These are phyloP conservation scores for Plenodomus tracheiphilus DNA, from an alignment of 2,329 filamentous ascomycete genomes.

Conservation along the genomic window DNA sequence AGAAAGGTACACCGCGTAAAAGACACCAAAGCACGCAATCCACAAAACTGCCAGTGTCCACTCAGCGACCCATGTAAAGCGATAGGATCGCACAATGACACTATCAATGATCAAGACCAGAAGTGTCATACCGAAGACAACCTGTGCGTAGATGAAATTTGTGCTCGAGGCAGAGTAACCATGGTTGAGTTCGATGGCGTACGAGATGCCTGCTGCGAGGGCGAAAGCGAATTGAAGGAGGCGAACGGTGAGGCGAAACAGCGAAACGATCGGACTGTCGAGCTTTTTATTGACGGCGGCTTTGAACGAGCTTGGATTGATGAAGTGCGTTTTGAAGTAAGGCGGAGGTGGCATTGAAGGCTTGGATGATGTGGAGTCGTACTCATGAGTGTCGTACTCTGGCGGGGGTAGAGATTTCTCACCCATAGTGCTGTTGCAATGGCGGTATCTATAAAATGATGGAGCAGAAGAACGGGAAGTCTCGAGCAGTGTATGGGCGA, in stretches of 20 bases:
- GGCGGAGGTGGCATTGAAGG: constrained; percentile 21
- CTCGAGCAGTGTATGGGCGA: no score
- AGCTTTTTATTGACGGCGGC: constrained; percentile 20
- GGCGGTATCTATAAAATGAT: no score
- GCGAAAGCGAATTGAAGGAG: constrained; percentile 28
- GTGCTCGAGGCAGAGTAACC: constrained; percentile 5
- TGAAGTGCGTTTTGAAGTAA: constrained; percentile 20
- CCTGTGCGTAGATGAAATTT: constrained; percentile 24
- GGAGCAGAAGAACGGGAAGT: no score
- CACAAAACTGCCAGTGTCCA: constrained; percentile 24
- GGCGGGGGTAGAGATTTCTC: no score
- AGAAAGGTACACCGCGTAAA: constrained; percentile 18
- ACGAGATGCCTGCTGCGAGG: constrained; percentile 28
- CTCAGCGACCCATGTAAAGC: constrained; percentile 24
- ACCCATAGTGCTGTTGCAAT: neutral
- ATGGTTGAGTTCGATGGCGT: constrained; percentile 23
- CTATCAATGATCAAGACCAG: constrained; percentile 18
- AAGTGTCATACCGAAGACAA: constrained; percentile 21
- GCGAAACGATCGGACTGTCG: constrained; percentile 19
- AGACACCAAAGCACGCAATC: constrained; percentile 26
- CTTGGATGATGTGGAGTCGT: constrained; percentile 1
- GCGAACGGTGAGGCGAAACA: constrained; percentile 24
- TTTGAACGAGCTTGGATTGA: constrained; percentile 22
- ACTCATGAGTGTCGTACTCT: neutral
- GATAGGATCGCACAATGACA: constrained; percentile 24